A percentile compares a stretch with the other conserved stretches of the same genome.
Conservation (phyloP, 2,329 filamentous ascomycete genomes). For the Verruconis gallopava region DNA sequence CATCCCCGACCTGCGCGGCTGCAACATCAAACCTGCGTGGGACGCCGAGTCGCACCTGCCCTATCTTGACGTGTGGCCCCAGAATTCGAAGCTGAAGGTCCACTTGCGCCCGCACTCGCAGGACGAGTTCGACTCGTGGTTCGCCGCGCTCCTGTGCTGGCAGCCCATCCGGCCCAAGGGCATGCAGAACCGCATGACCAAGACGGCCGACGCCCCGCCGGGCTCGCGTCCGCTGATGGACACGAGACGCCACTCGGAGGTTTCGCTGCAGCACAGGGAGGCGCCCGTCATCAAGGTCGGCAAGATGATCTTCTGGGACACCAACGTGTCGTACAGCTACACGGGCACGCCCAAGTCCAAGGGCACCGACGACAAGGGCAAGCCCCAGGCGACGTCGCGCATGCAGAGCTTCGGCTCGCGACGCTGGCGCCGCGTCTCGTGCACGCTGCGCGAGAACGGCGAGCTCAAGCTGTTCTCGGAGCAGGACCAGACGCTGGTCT, state of each 20-base stretch:
- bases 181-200: conserved; percentile 40
- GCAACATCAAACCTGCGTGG: conserved; percentile 45
- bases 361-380: conserved; percentile 15
- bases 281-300: conserved; percentile 81
- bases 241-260: conserved; percentile 35
- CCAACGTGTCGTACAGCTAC: conserved; percentile 35
- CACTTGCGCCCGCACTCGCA: conserved; percentile 50
- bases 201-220: conserved; percentile 29
- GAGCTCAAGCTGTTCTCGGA: conserved; percentile 86
- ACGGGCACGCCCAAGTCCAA: conserved; percentile 15
- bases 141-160: conserved; percentile 71
- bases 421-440: conserved; percentile 83
- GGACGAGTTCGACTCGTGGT: conserved; percentile 64
- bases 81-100: conserved; percentile 45
- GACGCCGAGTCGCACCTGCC: conserved; percentile 35
- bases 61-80: conserved; percentile 38
- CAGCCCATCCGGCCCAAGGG: conserved; percentile 55
- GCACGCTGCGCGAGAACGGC: conserved; percentile 87
- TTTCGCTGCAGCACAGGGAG: conserved; percentile 46
- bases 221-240: conserved; percentile 24
- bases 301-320: conserved; percentile 68
- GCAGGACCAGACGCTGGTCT: conserved; percentile 65
- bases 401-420: conserved; percentile 44
- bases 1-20: conserved; percentile 62
- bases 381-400: conserved; percentile 40